Conservation (phyloP, 495 filamentous ascomycete genomes). For the Hyaloscypha bicolor region DNA sequence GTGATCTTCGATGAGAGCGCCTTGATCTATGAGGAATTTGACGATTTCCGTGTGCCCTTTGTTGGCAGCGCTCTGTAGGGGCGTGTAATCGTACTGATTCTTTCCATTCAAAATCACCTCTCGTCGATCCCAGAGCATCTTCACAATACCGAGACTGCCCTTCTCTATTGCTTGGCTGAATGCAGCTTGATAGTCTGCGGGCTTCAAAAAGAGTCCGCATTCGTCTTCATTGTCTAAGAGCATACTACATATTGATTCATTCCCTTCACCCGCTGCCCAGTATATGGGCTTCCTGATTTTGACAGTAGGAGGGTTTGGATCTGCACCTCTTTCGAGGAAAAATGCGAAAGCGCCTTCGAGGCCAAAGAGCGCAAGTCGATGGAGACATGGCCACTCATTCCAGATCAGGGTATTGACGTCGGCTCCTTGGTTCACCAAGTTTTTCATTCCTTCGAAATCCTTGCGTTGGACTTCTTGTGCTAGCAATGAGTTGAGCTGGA, state of each 20-base stretch:
- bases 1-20: slow-evolving; percentile 22
- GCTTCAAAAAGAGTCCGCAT: background rate
- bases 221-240: slow-evolving; percentile 23
- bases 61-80: slow-evolving; percentile 8
- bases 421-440: slow-evolving; percentile 22
- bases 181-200: slow-evolving; percentile 22
- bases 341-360: slow-evolving; percentile 20
- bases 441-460: slow-evolving; percentile 13
- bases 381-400: slow-evolving; percentile 22
- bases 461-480: slow-evolving; percentile 19
- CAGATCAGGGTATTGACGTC: slow-evolving; percentile 25
- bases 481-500: slow-evolving; percentile 12
- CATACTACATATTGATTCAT: slow-evolving; percentile 12
- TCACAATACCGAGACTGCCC: slow-evolving; percentile 12
- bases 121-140: slow-evolving; percentile 15
- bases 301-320: slow-evolving; percentile 27
- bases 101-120: slow-evolving; percentile 13
- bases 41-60: slow-evolving; percentile 17
- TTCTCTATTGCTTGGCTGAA: slow-evolving; percentile 17
- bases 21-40: slow-evolving; percentile 22
- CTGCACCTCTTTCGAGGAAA: slow-evolving; percentile 21
- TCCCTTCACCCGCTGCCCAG: slow-evolving; percentile 17
- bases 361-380: slow-evolving; percentile 21
- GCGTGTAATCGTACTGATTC: slow-evolving; percentile 14
- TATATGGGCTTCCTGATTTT: slow-evolving; percentile 14